These are phyloP conservation scores for Lentinus polychrous DNA, from an alignment of 1,284 basidiomycete species.

Conservation along the genomic window DNA sequence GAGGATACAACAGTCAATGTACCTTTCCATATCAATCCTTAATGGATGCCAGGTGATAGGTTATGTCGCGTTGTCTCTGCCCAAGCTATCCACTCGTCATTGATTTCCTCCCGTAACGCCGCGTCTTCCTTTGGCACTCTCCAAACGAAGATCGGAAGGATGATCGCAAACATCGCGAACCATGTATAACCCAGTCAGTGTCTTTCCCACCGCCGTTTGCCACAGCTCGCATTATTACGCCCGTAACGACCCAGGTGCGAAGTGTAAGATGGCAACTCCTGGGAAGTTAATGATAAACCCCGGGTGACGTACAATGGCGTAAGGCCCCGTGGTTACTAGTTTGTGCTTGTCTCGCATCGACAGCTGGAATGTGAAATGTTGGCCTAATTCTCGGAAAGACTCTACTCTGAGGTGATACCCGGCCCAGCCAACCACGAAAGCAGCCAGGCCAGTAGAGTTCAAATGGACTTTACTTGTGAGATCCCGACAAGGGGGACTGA, in stretches of 20 bases:
- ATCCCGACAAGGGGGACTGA: neutral
- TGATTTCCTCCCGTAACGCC: conserved; percentile 15
- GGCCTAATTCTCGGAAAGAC: conserved; percentile 7
- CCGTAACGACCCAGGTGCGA: neutral
- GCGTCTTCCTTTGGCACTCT: conserved; percentile 10
- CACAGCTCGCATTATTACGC: neutral
- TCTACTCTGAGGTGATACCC: conserved; percentile 1
- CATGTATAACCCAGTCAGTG: neutral
- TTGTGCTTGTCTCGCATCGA: conserved; percentile 7
- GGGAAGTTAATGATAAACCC: conserved; percentile 1
- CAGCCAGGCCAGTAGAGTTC: neutral
- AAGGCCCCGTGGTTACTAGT: conserved; percentile 11
- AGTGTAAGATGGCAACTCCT: neutral
- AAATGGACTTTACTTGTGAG: neutral
- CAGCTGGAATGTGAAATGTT: conserved; percentile 12
- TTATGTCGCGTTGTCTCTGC: conserved; percentile 2
- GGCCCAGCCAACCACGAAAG: neutral
- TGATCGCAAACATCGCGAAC: too few species aligned
- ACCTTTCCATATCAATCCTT: too few species aligned
- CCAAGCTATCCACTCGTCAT: conserved; percentile 13
- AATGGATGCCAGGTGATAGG: conserved; percentile 5
- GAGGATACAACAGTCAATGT: too few species aligned
- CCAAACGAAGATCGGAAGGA: neutral
- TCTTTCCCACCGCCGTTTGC: neutral
- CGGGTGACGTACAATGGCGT: conserved; percentile 11